Base-by-base conservation (phyloP, 768 basidiomycete genomes). In the Termitomyces sp. region DNA sequence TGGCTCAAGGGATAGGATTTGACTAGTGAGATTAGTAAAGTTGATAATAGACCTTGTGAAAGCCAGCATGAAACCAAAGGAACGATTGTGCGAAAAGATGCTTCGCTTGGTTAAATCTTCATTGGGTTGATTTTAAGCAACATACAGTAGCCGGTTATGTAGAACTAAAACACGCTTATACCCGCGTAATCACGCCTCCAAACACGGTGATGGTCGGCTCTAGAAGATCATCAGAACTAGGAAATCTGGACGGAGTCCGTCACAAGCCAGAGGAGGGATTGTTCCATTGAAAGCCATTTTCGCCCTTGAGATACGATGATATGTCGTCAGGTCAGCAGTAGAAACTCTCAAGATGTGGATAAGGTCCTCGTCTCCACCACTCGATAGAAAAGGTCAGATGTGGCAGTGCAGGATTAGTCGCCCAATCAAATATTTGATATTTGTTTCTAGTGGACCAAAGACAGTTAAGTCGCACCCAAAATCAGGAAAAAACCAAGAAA, bases 1-100 rank as follows among this genome's bases (percentile, higher is more conserved):
- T 38, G 56, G 71, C 32, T 48, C 26, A 18, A 50, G 24, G 52
- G 54, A 51, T 45, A 44, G 6, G 32, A 48, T 11, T 24, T 35
- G 51, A 24, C 49, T 38, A 46, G 53, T 36, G 16, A 57, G 3
- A 30, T 38, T 41, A 22, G 40, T n/a, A 9, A 55, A 30, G n/a
- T 32, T 33, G 16, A 54, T 2, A n/a, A 51, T 16, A 33, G 38
- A 32, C 5, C 38, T 43, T 20, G 26, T 30, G 36, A 46, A 47
- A 22, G 22, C 6, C n/a, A 30, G n/a, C 48, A 49, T 49, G 48
- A n/a, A 32, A n/a, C 4, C 5, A 32, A 26, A 48, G 47, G 9
- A 0, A 9, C 10, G 30, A 13, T n/a, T 3, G 18, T n/a, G 47
- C 13, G 47, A n/a, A 48, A 48, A 48, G 47, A 49, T 33, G 5